A percentile compares a stretch with the other conserved stretches of the same genome.
Evolutionary conservation across 1,284 basidiomycete species (phyloP).

Genomic region (Rhodotorula sp.): DNA sequence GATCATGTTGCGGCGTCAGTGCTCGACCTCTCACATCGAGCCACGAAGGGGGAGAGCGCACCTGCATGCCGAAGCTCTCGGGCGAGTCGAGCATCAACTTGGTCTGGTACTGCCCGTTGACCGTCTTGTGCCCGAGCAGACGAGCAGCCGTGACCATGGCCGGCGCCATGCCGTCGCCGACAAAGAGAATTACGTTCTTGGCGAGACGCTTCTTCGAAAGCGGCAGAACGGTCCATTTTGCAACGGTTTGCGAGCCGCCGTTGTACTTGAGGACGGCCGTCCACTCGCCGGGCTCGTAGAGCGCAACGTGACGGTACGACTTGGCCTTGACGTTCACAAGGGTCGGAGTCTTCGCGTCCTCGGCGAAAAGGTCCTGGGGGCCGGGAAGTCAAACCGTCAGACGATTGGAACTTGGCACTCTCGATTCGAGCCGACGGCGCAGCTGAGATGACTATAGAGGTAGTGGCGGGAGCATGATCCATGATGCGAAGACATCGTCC

Average conservation of each 20-base stretch:
- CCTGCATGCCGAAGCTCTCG: conserved; percentile 39
- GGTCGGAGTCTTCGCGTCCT: conserved; percentile 46
- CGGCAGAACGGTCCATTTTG: conserved; percentile 49
- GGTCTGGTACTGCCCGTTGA: conserved; percentile 53
- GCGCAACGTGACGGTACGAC: conserved; percentile 50
- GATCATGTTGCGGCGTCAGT: no score
- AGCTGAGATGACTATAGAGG: no score
- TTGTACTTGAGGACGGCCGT: conserved; percentile 42
- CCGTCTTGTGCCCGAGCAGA: conserved; percentile 53
- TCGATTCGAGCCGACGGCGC: no score
- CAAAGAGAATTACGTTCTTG: conserved; percentile 50
- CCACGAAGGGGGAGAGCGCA: no score
- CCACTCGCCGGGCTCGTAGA: conserved; percentile 47
- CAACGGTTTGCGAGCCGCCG: conserved; percentile 43
- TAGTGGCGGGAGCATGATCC: no score
- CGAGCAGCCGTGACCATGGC: conserved; percentile 48
- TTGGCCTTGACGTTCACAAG: conserved; percentile 52
- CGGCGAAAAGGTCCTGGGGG: conserved; percentile 49
- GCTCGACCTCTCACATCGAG: no score
- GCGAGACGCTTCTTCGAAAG: conserved; percentile 47
- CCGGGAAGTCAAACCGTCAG: not conserved
- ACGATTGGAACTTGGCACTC: no score
- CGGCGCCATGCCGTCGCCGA: conserved; percentile 37
- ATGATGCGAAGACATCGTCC: no score
- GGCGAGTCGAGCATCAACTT: conserved; percentile 48